Evolutionary conservation across 352 stramenopile species (phyloP), one percentile per base, ranked within the genome.

Genomic region (Hyaloperonospora arabidopsidis): DNA sequence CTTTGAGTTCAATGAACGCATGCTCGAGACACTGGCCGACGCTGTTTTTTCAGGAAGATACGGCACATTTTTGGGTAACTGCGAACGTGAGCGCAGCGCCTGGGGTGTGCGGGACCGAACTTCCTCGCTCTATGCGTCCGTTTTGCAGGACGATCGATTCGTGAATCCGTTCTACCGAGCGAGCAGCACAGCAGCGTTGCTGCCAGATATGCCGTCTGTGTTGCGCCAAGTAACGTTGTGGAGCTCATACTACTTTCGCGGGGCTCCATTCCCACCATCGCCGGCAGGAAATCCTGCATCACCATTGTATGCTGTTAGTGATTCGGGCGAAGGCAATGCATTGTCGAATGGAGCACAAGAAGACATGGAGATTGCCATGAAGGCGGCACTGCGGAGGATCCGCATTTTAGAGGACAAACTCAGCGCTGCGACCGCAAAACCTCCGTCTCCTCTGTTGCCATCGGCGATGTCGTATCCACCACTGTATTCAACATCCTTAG

Each of bases 11-110:
- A 94, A 82, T 32, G 59, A 69, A 4, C 53, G 63, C 14, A 62
- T 96, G 49, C 67, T 96, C 0, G 64, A 89, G 45, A 54, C 67
- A 2, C 71, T 96, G 18, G 84, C 74, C 0, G 85, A 96, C 36
- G 77, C 84, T 15, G 35, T 83, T 0, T 84, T 87, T 35, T 93
- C 84, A 1, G 81, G 72, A 2, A 63, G 65, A 49, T 97, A 83
- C 40, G 87, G 86, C 25, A 95, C 84, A 15, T 96, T 97, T 45
- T 54, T 95, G 5, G 83, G 84, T 21, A 95, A 97, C 59, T 92
- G 77, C 52, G 84, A 95, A 38, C 82, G 82, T 18, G 82, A 95
- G 40, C 71, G 85, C 5, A 63, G 36, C 1, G 58, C 65, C 10
- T 89, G 80, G 76, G 67, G 62, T 36, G 47, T 79, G 3, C 51